phyloP scores from a whole-genome alignment of 768 basidiomycete genomes.

The Lyophyllum semitale region DNA sequence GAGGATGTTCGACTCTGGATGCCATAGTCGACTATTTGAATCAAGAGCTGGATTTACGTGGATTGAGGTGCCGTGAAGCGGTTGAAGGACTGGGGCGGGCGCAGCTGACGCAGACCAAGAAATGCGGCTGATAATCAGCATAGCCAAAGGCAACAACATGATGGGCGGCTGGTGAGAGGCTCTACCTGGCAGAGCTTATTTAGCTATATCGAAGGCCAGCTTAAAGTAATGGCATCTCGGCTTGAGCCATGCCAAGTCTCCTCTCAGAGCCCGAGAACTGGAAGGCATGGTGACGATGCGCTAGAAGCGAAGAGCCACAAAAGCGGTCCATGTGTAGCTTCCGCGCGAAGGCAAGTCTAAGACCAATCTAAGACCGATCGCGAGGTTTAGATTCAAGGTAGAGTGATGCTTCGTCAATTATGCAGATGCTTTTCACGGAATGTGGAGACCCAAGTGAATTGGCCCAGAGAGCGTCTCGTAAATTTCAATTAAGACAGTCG shows the following conservation, averaged over 20 bases:
- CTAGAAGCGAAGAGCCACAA: neutral
- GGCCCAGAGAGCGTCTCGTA: no score
- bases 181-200: neutral
- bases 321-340: neutral
- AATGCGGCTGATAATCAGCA: constrained; percentile 1
- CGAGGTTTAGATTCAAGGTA: no score
- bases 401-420: no score
- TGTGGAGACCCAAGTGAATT: no score
- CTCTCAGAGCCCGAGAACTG: neutral
- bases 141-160: constrained; percentile 1
- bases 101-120: constrained; percentile 1
- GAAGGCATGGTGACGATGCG: neutral
- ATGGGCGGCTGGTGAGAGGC: neutral
- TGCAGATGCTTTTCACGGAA: no score
- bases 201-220: neutral
- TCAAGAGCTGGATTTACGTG: constrained; percentile 2
- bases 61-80: neutral
- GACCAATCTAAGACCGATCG: no score
- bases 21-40: constrained; percentile 8
- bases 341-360: neutral
- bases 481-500: no score
- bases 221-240: neutral
- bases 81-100: constrained; percentile 1
- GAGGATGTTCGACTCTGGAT: neutral
- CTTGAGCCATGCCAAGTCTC: neutral